A percentile compares a stretch with the other conserved stretches of the same genome.
Evolutionary conservation across 2,329 filamentous ascomycete genomes (phyloP).

Genomic region (Apiospora rasikravindrae): DNA sequence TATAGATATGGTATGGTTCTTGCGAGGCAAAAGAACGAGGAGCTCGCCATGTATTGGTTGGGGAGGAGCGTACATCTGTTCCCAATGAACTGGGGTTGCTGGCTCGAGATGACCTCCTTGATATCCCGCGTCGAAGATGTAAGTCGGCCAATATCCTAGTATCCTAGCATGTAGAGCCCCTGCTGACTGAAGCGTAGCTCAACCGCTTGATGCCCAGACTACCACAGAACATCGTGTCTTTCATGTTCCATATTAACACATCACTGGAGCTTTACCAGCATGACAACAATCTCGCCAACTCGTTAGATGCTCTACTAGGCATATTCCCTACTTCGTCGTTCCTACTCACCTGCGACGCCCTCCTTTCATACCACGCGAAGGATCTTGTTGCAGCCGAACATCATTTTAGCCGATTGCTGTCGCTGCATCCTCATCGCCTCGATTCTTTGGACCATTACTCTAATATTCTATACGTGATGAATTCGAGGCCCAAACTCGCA

Average conservation of each 20-base stretch:
- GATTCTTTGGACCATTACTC: conserved; percentile 96
- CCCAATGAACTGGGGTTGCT: conserved; percentile 96
- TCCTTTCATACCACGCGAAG: conserved; percentile 90
- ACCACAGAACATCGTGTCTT: conserved; percentile 89
- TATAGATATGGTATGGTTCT: conserved; percentile 83
- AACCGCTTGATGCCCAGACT: conserved; percentile 73
- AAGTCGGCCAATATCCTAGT: conserved; percentile 40
- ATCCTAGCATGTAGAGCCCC: background rate
- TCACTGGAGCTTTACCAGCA: conserved; percentile 92
- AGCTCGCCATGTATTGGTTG: conserved; percentile 84
- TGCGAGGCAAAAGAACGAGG: conserved; percentile 88
- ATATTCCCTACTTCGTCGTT: conserved; percentile 92
- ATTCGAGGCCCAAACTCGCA: conserved; percentile 83
- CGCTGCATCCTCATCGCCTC: conserved; percentile 74
- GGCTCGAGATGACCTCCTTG: conserved; percentile 87
- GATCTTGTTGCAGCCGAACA: conserved; percentile 72
- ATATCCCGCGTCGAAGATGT: conserved; percentile 83
- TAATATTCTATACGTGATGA: conserved; percentile 95
- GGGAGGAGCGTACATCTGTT: conserved; percentile 86
- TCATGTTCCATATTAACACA: conserved; percentile 91
- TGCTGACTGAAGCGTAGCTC: conserved; percentile 54
- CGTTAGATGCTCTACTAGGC: conserved; percentile 75
- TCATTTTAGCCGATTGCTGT: conserved; percentile 79
- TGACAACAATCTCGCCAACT: conserved; percentile 73
- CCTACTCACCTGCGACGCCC: conserved; percentile 84